A percentile compares a stretch with the other conserved stretches of the same genome.
phyloP scores from a whole-genome alignment of 108 stramenopile genomes.

The Nitzschia inconspicua region DNA sequence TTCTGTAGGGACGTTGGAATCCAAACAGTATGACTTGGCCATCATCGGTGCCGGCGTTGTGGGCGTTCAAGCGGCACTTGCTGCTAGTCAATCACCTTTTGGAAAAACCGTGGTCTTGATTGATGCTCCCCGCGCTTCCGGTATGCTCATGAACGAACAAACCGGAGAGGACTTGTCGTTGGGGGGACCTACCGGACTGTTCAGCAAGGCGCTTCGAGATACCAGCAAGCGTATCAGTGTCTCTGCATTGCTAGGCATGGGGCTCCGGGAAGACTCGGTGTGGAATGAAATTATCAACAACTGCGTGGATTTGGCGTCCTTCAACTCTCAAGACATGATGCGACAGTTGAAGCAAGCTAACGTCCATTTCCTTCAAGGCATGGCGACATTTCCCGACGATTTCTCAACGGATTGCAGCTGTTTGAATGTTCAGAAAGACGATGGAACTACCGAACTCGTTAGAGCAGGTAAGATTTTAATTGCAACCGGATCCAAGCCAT shows the following conservation, averaged over 20 bases:
- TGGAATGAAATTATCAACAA: slow-evolving; percentile 76
- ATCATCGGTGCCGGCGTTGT: slow-evolving; percentile 75
- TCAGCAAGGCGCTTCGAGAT: slow-evolving; percentile 77
- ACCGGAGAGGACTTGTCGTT: slow-evolving; percentile 68
- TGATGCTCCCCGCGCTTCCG: slow-evolving; percentile 67
- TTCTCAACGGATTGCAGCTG: slow-evolving; percentile 38
- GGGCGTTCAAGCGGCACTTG: slow-evolving; percentile 66
- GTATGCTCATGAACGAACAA: slow-evolving; percentile 55
- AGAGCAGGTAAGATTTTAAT: slow-evolving; percentile 53
- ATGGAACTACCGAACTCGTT: slow-evolving; percentile 5
- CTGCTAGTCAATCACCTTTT: slow-evolving; percentile 35
- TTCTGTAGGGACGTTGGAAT: too few species aligned
- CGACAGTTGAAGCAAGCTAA: slow-evolving; percentile 62
- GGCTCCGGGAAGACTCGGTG: slow-evolving; percentile 66
- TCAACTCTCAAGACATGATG: slow-evolving; percentile 60
- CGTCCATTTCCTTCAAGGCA: slow-evolving; percentile 56
- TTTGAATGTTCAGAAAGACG: slow-evolving; percentile 30
- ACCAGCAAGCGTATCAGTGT: slow-evolving; percentile 72
- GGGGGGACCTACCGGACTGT: slow-evolving; percentile 71
- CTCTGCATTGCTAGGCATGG: slow-evolving; percentile 65
- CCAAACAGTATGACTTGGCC: slow-evolving; percentile 64
- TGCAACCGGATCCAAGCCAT: slow-evolving; percentile 69
- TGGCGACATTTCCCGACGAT: slow-evolving; percentile 54
- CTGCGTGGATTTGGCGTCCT: slow-evolving; percentile 67
- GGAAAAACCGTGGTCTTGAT: slow-evolving; percentile 58